Conservation (phyloP, 2,329 filamentous ascomycete species). For the Diplodia scrobiculata region DNA sequence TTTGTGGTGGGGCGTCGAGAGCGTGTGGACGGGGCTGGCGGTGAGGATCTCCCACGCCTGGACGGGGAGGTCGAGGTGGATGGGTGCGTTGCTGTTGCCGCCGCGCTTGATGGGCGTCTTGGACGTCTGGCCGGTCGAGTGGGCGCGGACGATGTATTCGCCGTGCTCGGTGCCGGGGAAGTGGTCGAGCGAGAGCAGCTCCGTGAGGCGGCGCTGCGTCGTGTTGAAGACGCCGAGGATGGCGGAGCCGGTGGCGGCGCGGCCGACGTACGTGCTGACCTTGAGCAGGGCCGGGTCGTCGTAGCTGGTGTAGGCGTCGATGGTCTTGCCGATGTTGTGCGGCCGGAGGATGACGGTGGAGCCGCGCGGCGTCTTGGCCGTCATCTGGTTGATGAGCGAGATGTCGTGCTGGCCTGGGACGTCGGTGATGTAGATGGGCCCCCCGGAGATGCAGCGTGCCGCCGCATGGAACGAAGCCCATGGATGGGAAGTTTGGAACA, state of each 20-base stretch:
- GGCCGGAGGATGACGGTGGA: conserved; percentile 77
- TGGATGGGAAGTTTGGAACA: conserved; percentile 68
- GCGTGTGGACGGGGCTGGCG: conserved; percentile 64
- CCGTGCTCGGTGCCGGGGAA: conserved; percentile 70
- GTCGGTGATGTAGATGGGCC: conserved; percentile 94
- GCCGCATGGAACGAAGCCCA: conserved; percentile 87
- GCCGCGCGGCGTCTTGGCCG: conserved; percentile 68
- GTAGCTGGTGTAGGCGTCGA: conserved; percentile 74
- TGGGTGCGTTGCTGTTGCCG: conserved; percentile 41
- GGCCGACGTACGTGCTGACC: conserved; percentile 75
- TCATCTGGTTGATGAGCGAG: conserved; percentile 76
- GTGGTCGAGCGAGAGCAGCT: conserved; percentile 68
- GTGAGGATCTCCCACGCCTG: conserved; percentile 80
- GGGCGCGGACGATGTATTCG: conserved; percentile 72
- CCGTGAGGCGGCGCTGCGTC: conserved; percentile 61
- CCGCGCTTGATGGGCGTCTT: conserved; percentile 51
- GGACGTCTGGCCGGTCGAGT: conserved; percentile 66
- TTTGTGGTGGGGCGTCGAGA: conserved; percentile 37
- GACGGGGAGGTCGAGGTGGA: conserved; percentile 64
- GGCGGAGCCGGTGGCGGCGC: conserved; percentile 67
- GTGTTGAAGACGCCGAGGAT: conserved; percentile 88
- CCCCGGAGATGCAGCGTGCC: conserved; percentile 83
- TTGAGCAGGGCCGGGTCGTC: conserved; percentile 73
- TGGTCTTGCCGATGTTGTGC: conserved; percentile 69
- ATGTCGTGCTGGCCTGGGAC: conserved; percentile 79